Conservation (phyloP, 1,284 basidiomycete genomes). For the Irpex rosettiformis region DNA sequence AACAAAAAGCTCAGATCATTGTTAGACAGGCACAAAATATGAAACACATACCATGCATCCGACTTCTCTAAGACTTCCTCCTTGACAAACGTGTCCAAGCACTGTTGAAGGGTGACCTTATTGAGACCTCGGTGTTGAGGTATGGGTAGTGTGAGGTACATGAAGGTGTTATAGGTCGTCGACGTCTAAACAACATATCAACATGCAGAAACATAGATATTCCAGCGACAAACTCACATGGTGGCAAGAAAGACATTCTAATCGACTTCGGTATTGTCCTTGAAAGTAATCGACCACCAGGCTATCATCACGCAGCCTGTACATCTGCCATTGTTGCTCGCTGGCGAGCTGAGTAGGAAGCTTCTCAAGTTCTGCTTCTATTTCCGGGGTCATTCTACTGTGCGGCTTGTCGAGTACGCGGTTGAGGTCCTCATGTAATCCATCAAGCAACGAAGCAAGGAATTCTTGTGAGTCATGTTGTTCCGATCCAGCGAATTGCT, state of each 20-base stretch:
- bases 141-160: slow-evolving; percentile 92
- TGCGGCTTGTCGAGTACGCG: slow-evolving; percentile 78
- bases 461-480: slow-evolving; percentile 99
- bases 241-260: slow-evolving; percentile 89
- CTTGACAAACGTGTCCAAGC: slow-evolving; percentile 89
- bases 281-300: slow-evolving; percentile 97
- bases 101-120: slow-evolving; percentile 76
- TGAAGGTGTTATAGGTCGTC: slow-evolving; percentile 97
- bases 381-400: slow-evolving; percentile 72
- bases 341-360: slow-evolving; percentile 88
- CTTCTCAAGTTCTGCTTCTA: slow-evolving; percentile 85
- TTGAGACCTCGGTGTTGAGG: slow-evolving; percentile 59
- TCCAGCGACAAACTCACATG: slow-evolving; percentile 54
- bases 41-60: slow-evolving; percentile 88
- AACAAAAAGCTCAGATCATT: no score
- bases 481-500: slow-evolving; percentile 86
- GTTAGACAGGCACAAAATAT: no score
- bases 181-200: slow-evolving; percentile 59
- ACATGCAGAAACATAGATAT: neutral
- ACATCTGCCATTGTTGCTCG: slow-evolving; percentile 91
- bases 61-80: slow-evolving; percentile 91
- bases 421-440: slow-evolving; percentile 96
- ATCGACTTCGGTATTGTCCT: slow-evolving; percentile 90
- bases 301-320: slow-evolving; percentile 89
- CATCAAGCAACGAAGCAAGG: slow-evolving; percentile 91